Percentiles rank a stretch among this genome's conserved stretches.
Conservation (phyloP, 164 flowering plant genomes). For the Cinnamomum chago region DNA sequence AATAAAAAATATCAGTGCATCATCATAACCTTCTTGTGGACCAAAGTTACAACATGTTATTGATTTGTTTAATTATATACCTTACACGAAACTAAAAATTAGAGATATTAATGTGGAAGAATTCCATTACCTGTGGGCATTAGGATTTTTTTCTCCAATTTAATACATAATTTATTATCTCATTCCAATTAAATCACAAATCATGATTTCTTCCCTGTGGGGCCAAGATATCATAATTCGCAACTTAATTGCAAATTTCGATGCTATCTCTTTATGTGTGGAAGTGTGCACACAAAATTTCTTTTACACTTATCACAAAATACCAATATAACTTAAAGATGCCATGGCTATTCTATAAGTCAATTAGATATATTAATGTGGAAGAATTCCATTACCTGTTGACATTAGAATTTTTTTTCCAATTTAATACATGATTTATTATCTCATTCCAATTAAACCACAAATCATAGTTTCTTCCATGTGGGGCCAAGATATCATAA, state of each 20-base stretch:
- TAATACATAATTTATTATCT: background rate
- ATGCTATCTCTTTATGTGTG: background rate
- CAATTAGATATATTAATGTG: background rate
- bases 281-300: no score
- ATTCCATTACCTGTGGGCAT: background rate
- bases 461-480: background rate
- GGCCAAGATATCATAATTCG: background rate
- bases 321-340: no score
- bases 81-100: background rate
- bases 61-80: background rate
- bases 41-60: background rate
- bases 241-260: background rate
- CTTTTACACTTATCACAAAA: no score
- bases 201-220: background rate
- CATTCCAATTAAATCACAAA: background rate
- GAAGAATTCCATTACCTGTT: background rate
- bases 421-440: background rate
- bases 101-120: background rate
- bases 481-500: background rate
- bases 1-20: background rate
- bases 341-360: no score
- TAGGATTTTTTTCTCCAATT: background rate
- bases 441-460: background rate
- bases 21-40: constrained; percentile 1
- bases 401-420: background rate